Evolutionary conservation across 176 grass and related monocot genomes (phyloP).

Genomic region (Zoysia japonica): DNA sequence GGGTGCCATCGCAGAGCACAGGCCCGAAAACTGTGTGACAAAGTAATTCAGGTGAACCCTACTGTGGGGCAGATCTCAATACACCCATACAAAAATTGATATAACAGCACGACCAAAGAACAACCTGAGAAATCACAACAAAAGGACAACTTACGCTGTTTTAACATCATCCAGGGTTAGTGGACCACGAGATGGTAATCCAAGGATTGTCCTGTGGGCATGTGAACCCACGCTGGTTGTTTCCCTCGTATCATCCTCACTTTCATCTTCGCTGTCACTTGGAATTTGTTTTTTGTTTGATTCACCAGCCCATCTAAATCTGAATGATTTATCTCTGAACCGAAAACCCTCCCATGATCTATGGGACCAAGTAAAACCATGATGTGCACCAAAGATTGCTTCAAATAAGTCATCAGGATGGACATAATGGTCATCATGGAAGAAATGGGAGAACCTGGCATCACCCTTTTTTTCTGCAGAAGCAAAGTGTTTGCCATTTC

Average conservation of each 20-base stretch:
- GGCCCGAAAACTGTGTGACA: conserved; percentile 56
- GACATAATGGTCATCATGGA: conserved; percentile 52
- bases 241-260: conserved; percentile 33
- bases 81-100: not conserved
- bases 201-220: too few relatives aligned
- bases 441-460: conserved; percentile 49
- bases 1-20: conserved; percentile 94
- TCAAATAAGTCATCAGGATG: conserved; percentile 73
- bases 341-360: conserved; percentile 66
- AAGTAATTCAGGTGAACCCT: conserved; percentile 25
- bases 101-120: conserved; percentile 10
- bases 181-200: too few relatives aligned
- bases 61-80: not conserved
- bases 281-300: conserved; percentile 40
- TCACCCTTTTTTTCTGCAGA: conserved; percentile 55
- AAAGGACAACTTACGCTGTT: too few relatives aligned
- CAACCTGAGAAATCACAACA: conserved; percentile 16
- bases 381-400: conserved; percentile 43
- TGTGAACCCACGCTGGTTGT: too few relatives aligned
- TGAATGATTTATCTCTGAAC: conserved; percentile 42
- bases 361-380: conserved; percentile 64
- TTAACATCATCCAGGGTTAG: too few relatives aligned
- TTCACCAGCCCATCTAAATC: conserved; percentile 53
- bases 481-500: conserved; percentile 4
- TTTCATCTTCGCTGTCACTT: conserved; percentile 56